These are phyloP conservation scores for Porphyrellus cyaneotinctus DNA, from an alignment of 768 basidiomycete species.

Conservation along the genomic window DNA sequence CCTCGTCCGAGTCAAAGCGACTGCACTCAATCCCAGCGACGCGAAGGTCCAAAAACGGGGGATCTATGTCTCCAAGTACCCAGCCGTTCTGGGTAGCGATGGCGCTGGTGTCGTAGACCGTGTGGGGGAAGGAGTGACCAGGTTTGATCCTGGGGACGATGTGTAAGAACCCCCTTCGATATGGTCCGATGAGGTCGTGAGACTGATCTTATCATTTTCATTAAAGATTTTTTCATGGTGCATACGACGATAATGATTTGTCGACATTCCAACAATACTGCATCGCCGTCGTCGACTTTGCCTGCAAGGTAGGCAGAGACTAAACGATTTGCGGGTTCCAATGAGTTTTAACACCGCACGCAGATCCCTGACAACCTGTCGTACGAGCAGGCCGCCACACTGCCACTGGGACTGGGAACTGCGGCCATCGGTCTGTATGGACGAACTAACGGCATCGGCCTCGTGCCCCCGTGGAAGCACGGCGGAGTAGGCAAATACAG, in stretches of 20 bases:
- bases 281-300: slow-evolving; percentile 37
- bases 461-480: slow-evolving; percentile 37
- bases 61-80: slow-evolving; percentile 38
- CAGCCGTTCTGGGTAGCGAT: slow-evolving; percentile 46
- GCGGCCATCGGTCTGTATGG: slow-evolving; percentile 50
- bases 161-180: slow-evolving; percentile 38
- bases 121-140: slow-evolving; percentile 49
- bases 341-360: slow-evolving; percentile 9
- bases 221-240: slow-evolving; percentile 37
- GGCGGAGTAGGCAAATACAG: slow-evolving; percentile 39
- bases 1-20: slow-evolving; percentile 44
- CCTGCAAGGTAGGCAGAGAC: slow-evolving; percentile 34
- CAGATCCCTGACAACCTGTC: slow-evolving; percentile 46
- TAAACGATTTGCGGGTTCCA: not conserved
- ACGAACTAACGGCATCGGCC: slow-evolving; percentile 37
- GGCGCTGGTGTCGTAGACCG: slow-evolving; percentile 48
- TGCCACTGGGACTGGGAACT: slow-evolving; percentile 47
- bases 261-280: slow-evolving; percentile 46
- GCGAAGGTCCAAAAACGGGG: slow-evolving; percentile 46
- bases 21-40: slow-evolving; percentile 51
- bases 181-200: slow-evolving; percentile 4
- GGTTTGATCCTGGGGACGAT: slow-evolving; percentile 48
- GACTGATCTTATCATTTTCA: slow-evolving; percentile 24
- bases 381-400: slow-evolving; percentile 46
- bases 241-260: slow-evolving; percentile 34